A percentile compares a stretch with the other conserved stretches of the same genome.
Conservation (phyloP, 495 filamentous ascomycete genomes). For the Hypoxylon subgilvum region DNA sequence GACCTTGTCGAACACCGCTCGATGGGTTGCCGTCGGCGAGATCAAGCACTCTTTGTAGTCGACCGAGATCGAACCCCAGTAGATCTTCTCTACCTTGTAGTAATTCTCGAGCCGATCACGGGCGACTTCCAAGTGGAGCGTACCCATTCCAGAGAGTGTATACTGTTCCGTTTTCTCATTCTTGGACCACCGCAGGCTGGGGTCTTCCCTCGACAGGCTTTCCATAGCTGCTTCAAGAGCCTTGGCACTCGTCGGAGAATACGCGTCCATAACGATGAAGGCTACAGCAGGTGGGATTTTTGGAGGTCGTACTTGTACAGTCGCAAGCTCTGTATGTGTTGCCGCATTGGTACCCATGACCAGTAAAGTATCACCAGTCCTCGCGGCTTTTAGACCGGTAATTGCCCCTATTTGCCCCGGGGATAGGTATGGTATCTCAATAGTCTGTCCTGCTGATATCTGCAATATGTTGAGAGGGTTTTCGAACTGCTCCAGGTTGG, state of each 20-base stretch:
- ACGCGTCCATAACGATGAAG: constrained; percentile 89
- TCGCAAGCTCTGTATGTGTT: constrained; percentile 68
- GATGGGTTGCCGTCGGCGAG: constrained; percentile 57
- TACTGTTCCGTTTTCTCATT: constrained; percentile 94
- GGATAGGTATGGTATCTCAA: constrained; percentile 78
- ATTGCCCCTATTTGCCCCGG: constrained; percentile 97
- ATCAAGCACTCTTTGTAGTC: constrained; percentile 86
- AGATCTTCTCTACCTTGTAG: constrained; percentile 85
- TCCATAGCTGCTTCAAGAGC: constrained; percentile 74
- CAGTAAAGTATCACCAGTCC: constrained; percentile 92
- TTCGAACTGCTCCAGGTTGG: constrained; percentile 82
- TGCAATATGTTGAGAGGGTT: constrained; percentile 80
- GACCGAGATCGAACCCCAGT: constrained; percentile 93
- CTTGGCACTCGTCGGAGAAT: constrained; percentile 78
- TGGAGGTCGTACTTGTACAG: constrained; percentile 84
- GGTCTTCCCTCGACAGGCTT: constrained; percentile 87
- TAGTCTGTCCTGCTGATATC: constrained; percentile 89
- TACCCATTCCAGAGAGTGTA: constrained; percentile 93
- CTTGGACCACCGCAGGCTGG: constrained; percentile 81
- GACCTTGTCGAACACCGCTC: constrained; percentile 73
- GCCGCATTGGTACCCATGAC: constrained; percentile 63
- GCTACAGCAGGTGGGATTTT: constrained; percentile 92
- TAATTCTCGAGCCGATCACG: constrained; percentile 84
- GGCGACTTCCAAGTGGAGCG: constrained; percentile 96
- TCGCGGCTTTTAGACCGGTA: constrained; percentile 82